These are phyloP conservation scores for Multifurca ochricompacta DNA, from an alignment of 768 basidiomycete genomes.

Conservation along the genomic window DNA sequence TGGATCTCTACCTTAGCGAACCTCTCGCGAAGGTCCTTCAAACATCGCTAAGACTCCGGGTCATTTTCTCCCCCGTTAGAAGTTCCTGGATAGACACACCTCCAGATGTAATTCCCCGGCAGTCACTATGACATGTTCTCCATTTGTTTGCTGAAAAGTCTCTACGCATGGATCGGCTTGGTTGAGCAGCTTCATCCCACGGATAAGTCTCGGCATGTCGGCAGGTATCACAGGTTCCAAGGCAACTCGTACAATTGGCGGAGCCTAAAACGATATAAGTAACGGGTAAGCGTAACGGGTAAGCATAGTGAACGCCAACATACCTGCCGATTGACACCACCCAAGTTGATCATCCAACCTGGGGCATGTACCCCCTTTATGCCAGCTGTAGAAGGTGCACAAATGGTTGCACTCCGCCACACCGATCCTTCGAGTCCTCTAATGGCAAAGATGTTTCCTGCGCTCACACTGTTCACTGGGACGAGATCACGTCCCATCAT, in stretches of 20 bases:
- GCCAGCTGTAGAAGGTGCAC: slow-evolving; percentile 49
- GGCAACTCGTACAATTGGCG: slow-evolving; percentile 93
- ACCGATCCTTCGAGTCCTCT: slow-evolving; percentile 85
- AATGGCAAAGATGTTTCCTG: slow-evolving; percentile 93
- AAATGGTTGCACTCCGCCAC: slow-evolving; percentile 85
- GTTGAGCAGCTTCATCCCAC: slow-evolving; percentile 79
- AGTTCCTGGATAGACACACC: slow-evolving; percentile 35
- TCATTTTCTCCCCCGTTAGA: background rate
- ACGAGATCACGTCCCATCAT: slow-evolving; percentile 99
- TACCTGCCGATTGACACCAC: slow-evolving; percentile 60
- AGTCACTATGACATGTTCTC: slow-evolving; percentile 93
- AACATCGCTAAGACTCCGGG: slow-evolving; percentile 57
- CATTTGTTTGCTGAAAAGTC: slow-evolving; percentile 93
- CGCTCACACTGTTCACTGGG: slow-evolving; percentile 69
- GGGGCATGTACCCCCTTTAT: slow-evolving; percentile 32
- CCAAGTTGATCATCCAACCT: slow-evolving; percentile 71
- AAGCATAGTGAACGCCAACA: slow-evolving; percentile 19
- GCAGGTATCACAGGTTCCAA: slow-evolving; percentile 76
- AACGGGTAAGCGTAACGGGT: background rate
- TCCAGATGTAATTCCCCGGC: slow-evolving; percentile 96
- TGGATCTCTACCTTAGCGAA: slow-evolving; percentile 93
- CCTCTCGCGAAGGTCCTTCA: slow-evolving; percentile 92
- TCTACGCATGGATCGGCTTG: slow-evolving; percentile 97
- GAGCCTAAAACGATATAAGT: slow-evolving; percentile 38
- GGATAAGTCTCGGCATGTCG: slow-evolving; percentile 84